These are phyloP conservation scores for Verticillium nonalfalfae DNA, from an alignment of 2,329 filamentous ascomycete species.

Conservation along the genomic window DNA sequence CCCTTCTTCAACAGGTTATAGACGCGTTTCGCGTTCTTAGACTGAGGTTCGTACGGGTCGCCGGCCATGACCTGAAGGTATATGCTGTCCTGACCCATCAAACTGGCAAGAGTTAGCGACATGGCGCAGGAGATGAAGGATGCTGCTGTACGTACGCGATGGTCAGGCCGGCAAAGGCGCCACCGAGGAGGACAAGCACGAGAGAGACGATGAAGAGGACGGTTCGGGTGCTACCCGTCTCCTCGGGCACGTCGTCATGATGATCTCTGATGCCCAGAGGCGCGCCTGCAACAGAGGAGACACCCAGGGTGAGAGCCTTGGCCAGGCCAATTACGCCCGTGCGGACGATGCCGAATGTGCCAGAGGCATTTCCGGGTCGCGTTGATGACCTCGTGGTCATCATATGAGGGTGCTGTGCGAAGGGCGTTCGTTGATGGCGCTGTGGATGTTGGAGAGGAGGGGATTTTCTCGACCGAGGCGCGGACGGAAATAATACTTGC, in stretches of 20 bases:
- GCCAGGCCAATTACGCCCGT: constrained; percentile 45
- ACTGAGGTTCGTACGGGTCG: constrained; percentile 78
- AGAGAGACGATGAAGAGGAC: constrained; percentile 74
- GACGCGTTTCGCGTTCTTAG: constrained; percentile 77
- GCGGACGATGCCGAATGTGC: constrained; percentile 33
- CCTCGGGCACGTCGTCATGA: constrained; percentile 40
- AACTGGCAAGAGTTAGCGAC: constrained; percentile 22
- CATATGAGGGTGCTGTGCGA: background rate
- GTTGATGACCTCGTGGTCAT: constrained; percentile 2
- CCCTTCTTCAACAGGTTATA: constrained; percentile 74
- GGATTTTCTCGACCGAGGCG: background rate
- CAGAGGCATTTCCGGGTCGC: constrained; percentile 10
- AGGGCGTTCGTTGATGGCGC: background rate
- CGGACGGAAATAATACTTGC: too few relatives aligned
- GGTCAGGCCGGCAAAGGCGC: constrained; percentile 90
- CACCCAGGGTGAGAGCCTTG: constrained; percentile 40
- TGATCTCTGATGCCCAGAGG: constrained; percentile 30
- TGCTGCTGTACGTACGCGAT: constrained; percentile 57
- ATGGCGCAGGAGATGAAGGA: background rate
- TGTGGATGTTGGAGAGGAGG: background rate
- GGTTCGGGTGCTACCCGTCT: constrained; percentile 64
- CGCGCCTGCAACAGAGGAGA: constrained; percentile 42
- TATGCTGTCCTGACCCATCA: constrained; percentile 80
- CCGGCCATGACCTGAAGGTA: constrained; percentile 92
- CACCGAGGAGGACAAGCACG: constrained; percentile 77